Evolutionary conservation across 371 early-diverging fungal genomes (phyloP), one percentile per base, ranked within the genome.

Genomic region (Scutellospora calospora): DNA sequence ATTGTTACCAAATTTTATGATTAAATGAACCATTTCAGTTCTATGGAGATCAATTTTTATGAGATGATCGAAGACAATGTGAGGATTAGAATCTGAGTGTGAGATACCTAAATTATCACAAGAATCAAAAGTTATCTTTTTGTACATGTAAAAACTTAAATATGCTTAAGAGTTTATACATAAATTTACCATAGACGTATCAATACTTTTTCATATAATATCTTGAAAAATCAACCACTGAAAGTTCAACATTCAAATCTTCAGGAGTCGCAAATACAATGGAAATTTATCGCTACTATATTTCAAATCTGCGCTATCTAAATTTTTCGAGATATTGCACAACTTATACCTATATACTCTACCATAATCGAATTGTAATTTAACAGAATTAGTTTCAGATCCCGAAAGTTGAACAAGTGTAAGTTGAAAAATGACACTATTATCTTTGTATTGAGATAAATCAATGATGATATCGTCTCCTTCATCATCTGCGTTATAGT

Each of bases 401-500:
- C 45, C 45, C 12, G 45, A 41, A 41, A 41, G 45, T 6, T 12
- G 85, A 85, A 11, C 74, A 80, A 9, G 14, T 33, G 66, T 33
- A 22, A 65, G 33, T 29, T 65, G 20, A 6, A 29, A 22, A 33
- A 65, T 65, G 22, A 65, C 16, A 65, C 33, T 65, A 29, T 65
- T 65, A 65, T 65, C 79, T 80, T 83, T 82, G 69, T 86, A 84
- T 4, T 79, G 18, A 27, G 59, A 84, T 45, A 49, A 54, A 52
- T 77, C 87, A 62, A 59, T 83, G 83, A 59, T 81, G 22, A 59
- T 57, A 49, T 86, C 80, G 60, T 86, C 85, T 3, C 74, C 87
- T 63, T 89, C 89, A 25, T 91, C 92, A 59, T 81, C 90, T 0
- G 87, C 89, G 81, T 91, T 92, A 86, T 81, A 0, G 83, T 83